Evolutionary conservation across 768 basidiomycete genomes (phyloP).

Genomic region (Fibroporia radiculosa): DNA sequence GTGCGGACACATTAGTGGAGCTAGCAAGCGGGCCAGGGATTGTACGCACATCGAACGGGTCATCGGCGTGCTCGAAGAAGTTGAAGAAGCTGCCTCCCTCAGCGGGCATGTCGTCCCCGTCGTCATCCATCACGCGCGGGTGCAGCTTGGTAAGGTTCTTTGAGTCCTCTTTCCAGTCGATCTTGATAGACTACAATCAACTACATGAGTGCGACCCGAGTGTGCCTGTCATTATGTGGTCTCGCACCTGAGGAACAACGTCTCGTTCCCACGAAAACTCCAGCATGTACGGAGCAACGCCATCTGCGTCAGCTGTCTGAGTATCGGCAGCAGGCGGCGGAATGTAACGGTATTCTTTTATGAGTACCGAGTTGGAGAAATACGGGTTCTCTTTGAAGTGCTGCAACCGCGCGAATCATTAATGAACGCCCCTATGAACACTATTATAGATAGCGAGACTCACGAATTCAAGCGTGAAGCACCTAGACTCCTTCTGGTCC

Average conservation of each 20-base stretch:
- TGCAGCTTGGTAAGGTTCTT: conserved; percentile 76
- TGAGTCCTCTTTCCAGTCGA: conserved; percentile 75
- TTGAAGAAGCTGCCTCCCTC: conserved; percentile 86
- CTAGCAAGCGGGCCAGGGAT: background rate
- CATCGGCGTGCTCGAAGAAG: conserved; percentile 63
- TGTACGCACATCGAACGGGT: conserved; percentile 57
- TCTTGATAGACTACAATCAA: conserved; percentile 46
- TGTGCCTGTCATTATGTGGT: no score
- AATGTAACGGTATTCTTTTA: conserved; percentile 74
- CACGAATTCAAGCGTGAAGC: conserved; percentile 86
- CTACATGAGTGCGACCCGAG: no score
- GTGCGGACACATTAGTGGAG: conserved; percentile 6
- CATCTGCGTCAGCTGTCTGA: conserved; percentile 63
- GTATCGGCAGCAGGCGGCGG: conserved; percentile 43
- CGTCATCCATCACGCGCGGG: conserved; percentile 55
- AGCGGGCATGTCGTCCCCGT: conserved; percentile 51
- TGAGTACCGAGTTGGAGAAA: conserved; percentile 68
- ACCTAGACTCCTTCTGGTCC: conserved; percentile 66
- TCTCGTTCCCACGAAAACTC: conserved; percentile 77
- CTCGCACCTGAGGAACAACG: conserved; percentile 53
- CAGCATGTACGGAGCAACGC: conserved; percentile 71
- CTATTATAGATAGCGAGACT: conserved; percentile 34
- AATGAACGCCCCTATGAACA: no score
- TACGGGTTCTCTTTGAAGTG: conserved; percentile 83
- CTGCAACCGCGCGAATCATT: conserved; percentile 28